These are phyloP conservation scores for Choiromyces venosus DNA, from an alignment of 495 filamentous ascomycete species.

Conservation along the genomic window DNA sequence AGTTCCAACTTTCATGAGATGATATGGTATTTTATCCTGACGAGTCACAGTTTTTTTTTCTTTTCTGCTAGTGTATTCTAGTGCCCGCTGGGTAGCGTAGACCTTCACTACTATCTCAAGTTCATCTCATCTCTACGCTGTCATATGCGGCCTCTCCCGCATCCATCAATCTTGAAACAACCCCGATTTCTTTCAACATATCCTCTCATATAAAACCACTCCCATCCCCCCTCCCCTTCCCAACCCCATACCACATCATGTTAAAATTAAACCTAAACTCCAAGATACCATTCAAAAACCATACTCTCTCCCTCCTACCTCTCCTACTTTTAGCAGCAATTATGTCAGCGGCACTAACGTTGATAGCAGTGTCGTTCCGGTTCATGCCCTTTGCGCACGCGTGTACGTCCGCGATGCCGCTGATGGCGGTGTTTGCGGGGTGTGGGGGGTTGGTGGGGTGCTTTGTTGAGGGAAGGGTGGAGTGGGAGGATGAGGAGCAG, in stretches of 20 bases:
- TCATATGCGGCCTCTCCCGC: constrained; percentile 1
- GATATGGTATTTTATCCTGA: neutral
- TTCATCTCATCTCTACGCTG: neutral
- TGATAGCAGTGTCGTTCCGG: neutral
- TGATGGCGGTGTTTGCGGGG: neutral
- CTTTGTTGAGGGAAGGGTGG: neutral
- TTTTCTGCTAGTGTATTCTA: too few species aligned
- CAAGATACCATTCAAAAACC: neutral
- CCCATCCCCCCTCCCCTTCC: neutral
- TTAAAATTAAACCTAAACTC: too few species aligned
- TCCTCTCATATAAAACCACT: too few species aligned
- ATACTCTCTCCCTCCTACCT: neutral
- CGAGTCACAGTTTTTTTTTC: neutral
- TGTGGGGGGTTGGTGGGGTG: neutral
- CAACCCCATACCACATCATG: too few species aligned
- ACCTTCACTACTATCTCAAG: neutral
- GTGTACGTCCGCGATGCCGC: neutral
- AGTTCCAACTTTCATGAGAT: too few species aligned
- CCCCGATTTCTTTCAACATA: too few species aligned
- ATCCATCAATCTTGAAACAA: too few species aligned
- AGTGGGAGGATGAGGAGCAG: neutral
- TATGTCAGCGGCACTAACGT: neutral
- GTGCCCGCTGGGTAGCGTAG: too few species aligned
- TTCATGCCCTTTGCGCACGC: neutral
- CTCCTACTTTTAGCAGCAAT: too few species aligned